A percentile compares a stretch with the other conserved stretches of the same genome.
phyloP scores from a whole-genome alignment of 1,284 basidiomycete species.

The Fomitopsis schrenkii region DNA sequence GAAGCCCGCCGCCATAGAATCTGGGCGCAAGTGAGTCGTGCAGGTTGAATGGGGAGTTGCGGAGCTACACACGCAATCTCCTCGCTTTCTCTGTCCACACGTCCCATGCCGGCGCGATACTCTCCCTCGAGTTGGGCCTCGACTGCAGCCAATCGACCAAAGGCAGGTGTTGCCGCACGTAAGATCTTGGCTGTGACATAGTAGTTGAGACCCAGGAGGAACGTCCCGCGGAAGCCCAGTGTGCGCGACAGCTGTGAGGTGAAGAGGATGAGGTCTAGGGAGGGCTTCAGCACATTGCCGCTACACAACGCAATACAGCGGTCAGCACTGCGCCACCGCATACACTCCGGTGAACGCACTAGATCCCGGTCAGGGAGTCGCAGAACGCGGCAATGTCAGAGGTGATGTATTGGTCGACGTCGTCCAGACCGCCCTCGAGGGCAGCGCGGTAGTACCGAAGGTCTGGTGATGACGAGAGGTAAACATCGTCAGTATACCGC shows the following conservation, averaged over 20 bases:
- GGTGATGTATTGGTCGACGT: conserved; percentile 89
- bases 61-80: conserved; percentile 78
- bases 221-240: conserved; percentile 78
- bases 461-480: conserved; percentile 71
- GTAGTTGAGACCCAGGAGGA: conserved; percentile 83
- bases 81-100: conserved; percentile 89
- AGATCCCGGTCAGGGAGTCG: conserved; percentile 83
- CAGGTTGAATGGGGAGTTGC: not conserved
- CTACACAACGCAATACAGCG: conserved; percentile 16
- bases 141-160: conserved; percentile 87
- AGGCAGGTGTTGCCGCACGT: conserved; percentile 87
- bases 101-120: conserved; percentile 84
- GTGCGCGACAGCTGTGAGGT: conserved; percentile 88
- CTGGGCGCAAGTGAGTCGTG: conserved; percentile 21
- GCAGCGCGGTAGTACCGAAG: conserved; percentile 68
- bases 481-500: conserved; percentile 90
- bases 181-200: conserved; percentile 83
- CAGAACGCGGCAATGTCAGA: conserved; percentile 92
- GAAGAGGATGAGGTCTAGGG: conserved; percentile 90
- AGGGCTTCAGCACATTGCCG: conserved; percentile 77
- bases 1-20: conserved; percentile 88
- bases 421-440: conserved; percentile 57
- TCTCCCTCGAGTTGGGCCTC: conserved; percentile 89
- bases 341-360: conserved; percentile 48
- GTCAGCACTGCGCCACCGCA: not conserved